Percentiles rank a stretch among this genome's conserved stretches.
Evolutionary conservation across 2,329 filamentous ascomycete species (phyloP).

Genomic region (Elsinoe arachidis): DNA sequence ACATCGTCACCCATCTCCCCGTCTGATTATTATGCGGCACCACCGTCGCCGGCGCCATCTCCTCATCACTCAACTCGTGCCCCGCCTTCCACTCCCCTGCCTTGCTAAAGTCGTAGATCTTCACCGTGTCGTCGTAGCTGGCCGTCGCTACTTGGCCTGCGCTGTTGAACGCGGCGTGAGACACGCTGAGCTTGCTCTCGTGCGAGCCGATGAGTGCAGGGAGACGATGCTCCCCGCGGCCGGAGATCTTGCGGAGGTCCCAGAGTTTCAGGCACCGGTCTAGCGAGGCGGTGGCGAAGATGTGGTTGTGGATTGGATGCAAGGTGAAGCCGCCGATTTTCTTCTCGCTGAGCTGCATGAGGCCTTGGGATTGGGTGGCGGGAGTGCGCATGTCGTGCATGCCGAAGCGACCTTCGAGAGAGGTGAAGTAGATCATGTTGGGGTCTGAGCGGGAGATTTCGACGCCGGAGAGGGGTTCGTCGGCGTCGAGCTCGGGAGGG

Average conservation of each 20-base stretch:
- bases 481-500: conserved; percentile 57
- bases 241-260: conserved; percentile 75
- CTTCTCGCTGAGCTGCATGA: conserved; percentile 74
- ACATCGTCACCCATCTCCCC: conserved; percentile 84
- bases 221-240: conserved; percentile 48
- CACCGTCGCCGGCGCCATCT: conserved; percentile 60
- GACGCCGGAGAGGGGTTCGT: conserved; percentile 73
- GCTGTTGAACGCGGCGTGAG: conserved; percentile 81
- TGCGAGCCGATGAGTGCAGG: conserved; percentile 75
- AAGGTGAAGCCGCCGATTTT: conserved; percentile 93
- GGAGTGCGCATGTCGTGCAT: conserved; percentile 65
- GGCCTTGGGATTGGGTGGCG: conserved; percentile 46
- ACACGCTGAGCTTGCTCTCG: conserved; percentile 73
- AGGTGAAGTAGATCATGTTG: conserved; percentile 77
- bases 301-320: conserved; percentile 69
- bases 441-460: conserved; percentile 66
- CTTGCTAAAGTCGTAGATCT: conserved; percentile 68
- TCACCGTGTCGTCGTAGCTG: conserved; percentile 90
- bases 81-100: conserved; percentile 39
- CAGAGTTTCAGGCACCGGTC: conserved; percentile 86
- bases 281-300: conserved; percentile 79
- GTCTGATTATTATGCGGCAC: conserved; percentile 93
- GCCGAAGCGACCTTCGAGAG: conserved; percentile 70
- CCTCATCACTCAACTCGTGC: conserved; percentile 44
- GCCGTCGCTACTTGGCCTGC: conserved; percentile 82